Evolutionary conservation across 306 rosid genomes (phyloP), one percentile per base, ranked within the genome.

Genomic region (Herpetospermum pedunculosum): DNA sequence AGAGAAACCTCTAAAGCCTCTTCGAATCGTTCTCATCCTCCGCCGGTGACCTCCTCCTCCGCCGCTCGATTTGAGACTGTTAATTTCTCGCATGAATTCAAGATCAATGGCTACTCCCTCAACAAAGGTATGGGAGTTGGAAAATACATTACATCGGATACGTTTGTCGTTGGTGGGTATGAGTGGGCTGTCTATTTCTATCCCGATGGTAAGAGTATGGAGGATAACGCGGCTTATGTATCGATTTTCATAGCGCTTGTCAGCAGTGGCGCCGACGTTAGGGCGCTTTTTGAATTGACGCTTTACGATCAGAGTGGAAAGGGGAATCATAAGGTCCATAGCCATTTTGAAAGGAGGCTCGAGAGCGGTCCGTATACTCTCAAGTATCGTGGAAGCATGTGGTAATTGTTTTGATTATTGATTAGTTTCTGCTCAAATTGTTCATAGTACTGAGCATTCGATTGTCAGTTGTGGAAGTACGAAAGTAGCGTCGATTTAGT

Each of bases 341-440:
- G 87, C 81, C 91, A 87, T 76, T 87, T 87, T 25, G 79, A 69
- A 26, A 49, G 91, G 70, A 73, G 80, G 75, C 85, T 85, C n/a
- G 87, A 87, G 48, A 72, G 84, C 38, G 91, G 91, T 23, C 91
- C 91, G 0, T 87, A 87, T 74, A 79, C 89, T 29, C 91, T 87
- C 28, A 87, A 87, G 34, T 83, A 83, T 74, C 84, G 87, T 5
- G 91, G 91, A 67, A 87, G 89, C 89, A 87, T 87, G 91, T 87
- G 91, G 91, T 84, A 76, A 74, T 83, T 19, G 29, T 69, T 64
- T 13, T 59, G 29, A 44, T 74, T 67, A 3, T 60, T n/a, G 44
- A 46, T 59, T 21, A 9, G 47, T 21, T 30, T 72, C 9, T 72
- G 11, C 32, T 30, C 11, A 29, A 52, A 12, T n/a, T 38, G 72